phyloP scores from a whole-genome alignment of 495 filamentous ascomycete species.

The Copromyces sp. region DNA sequence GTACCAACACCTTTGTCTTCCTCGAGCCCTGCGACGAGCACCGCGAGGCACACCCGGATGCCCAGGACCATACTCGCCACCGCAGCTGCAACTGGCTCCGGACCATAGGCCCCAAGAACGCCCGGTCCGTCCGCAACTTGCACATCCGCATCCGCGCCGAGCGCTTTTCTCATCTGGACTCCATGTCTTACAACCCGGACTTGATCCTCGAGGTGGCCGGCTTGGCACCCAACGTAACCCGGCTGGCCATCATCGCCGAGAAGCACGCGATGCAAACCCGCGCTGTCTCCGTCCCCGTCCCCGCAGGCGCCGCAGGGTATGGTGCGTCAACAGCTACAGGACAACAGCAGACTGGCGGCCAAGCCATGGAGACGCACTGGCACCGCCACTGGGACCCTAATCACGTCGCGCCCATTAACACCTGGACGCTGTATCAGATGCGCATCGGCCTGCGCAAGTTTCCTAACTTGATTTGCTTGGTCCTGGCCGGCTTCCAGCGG shows the following conservation, averaged over 20 bases:
- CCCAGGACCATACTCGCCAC: background rate
- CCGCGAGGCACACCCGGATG: background rate
- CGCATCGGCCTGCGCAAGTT: background rate
- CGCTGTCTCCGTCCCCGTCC: background rate
- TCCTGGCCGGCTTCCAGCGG: background rate
- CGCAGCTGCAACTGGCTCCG: conserved; percentile 3
- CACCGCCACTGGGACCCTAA: conserved; percentile 2
- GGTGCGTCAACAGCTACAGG: background rate
- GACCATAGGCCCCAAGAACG: background rate
- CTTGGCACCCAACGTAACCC: conserved; percentile 2
- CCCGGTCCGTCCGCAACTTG: conserved; percentile 5
- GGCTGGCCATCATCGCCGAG: conserved; percentile 8
- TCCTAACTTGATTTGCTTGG: background rate
- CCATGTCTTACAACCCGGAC: background rate
- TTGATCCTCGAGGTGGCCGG: conserved; percentile 2
- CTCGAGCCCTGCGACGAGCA: conserved; percentile 11
- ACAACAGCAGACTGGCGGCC: background rate
- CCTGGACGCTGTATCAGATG: background rate
- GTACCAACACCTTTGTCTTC: conserved; percentile 12
- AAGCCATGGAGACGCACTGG: background rate
- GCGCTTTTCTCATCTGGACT: background rate
- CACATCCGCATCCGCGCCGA: conserved; percentile 11
- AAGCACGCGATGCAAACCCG: background rate
- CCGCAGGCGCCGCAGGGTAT: background rate
- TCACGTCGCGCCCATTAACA: background rate